These are phyloP conservation scores for Sporothrix brasiliensis DNA, from an alignment of 2,329 filamentous ascomycete species.

Conservation along the genomic window DNA sequence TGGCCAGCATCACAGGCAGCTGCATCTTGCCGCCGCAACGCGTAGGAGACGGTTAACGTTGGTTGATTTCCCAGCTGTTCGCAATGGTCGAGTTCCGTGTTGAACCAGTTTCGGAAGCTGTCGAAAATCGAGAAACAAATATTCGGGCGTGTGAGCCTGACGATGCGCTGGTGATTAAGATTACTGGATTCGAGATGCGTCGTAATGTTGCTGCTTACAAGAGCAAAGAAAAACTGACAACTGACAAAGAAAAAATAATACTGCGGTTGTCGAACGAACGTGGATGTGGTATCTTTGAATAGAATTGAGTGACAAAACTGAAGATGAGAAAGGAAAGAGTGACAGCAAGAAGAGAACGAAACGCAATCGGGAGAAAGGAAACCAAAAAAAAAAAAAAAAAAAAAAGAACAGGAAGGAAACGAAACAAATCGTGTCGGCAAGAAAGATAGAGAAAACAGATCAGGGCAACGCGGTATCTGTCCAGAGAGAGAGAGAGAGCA, in stretches of 20 bases:
- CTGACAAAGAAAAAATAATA: neutral
- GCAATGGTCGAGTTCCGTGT: neutral
- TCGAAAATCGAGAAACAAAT: neutral
- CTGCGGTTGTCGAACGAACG: neutral
- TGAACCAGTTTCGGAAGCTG: neutral
- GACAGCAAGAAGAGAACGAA: constrained; percentile 11
- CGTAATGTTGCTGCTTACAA: neutral
- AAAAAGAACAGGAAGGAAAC: neutral
- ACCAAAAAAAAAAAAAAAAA: neutral
- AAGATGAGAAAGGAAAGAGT: constrained; percentile 2
- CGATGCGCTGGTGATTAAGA: neutral
- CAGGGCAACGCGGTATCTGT: constrained; percentile 14
- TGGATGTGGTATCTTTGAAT: constrained; percentile 1
- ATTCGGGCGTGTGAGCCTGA: neutral
- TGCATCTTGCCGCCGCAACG: constrained; percentile 25
- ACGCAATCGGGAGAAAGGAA: neutral
- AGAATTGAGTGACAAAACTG: neutral
- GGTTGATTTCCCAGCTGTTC: neutral
- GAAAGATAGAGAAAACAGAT: constrained; percentile 4
- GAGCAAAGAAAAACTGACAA: neutral
- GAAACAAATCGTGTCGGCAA: constrained; percentile 10
- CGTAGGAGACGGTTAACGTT: neutral
- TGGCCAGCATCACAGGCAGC: constrained; percentile 28
- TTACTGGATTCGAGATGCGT: neutral
- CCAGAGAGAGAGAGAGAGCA: neutral